These are phyloP conservation scores for Kluyveromyces sp. DNA, from an alignment of 1,139 yeast genomes.

Conservation along the genomic window DNA sequence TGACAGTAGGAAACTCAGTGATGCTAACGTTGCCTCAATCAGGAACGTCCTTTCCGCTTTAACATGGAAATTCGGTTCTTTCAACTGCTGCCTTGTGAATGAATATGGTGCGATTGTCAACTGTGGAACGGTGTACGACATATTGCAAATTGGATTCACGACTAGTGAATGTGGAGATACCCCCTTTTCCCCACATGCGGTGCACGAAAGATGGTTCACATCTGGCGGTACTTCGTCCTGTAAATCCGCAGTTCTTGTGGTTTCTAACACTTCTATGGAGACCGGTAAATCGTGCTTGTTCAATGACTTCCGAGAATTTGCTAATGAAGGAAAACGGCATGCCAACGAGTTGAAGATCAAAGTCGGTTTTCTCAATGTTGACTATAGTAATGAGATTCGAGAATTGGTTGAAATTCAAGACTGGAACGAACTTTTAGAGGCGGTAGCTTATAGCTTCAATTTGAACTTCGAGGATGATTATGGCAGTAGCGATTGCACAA, in stretches of 20 bases:
- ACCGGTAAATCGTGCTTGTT: conserved; percentile 20
- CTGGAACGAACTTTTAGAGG: conserved; percentile 27
- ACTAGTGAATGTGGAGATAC: background rate
- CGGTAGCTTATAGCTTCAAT: conserved; percentile 27
- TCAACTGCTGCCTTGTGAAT: conserved; percentile 21
- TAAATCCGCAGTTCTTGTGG: conserved; percentile 21
- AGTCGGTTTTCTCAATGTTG: conserved; percentile 30
- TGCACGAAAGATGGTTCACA: conserved; percentile 15
- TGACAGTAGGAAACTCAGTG: conserved; percentile 17
- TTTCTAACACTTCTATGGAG: conserved; percentile 28
- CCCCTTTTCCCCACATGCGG: conserved; percentile 16
- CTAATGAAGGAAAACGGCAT: conserved; percentile 17
- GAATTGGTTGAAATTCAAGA: conserved; percentile 29
- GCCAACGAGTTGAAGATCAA: conserved; percentile 28
- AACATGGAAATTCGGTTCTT: conserved; percentile 13
- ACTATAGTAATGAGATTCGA: conserved; percentile 24
- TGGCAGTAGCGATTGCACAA: conserved; percentile 13
- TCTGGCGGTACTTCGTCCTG: background rate
- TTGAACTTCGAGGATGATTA: conserved; percentile 29
- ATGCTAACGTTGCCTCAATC: conserved; percentile 11
- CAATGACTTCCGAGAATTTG: conserved; percentile 19
- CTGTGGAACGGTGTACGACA: background rate
- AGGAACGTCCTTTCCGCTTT: conserved; percentile 27
- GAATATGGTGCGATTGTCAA: conserved; percentile 12
- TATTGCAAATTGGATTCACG: background rate